Base-by-base conservation (phyloP, 2,329 filamentous ascomycete genomes). In the Phaeosphaeria sp. region DNA sequence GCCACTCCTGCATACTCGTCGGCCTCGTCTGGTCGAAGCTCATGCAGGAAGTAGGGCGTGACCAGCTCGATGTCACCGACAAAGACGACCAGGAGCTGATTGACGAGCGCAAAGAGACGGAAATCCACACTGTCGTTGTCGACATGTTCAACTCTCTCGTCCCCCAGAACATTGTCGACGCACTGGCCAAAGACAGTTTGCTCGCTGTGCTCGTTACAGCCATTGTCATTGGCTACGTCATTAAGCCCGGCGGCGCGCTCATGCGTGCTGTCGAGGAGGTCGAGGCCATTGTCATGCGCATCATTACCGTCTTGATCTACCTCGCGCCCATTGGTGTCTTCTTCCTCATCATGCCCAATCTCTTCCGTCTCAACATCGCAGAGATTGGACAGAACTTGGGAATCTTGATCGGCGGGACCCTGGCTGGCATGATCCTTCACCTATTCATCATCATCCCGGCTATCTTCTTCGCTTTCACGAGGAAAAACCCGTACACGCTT, bases 241-340 rank as follows among this genome's bases (percentile, higher is more conserved):
- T 85, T 51, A 77, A 80, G 45, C 73, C 75, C 1, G 67, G 69
- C 40, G 78, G 75, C 9, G 72, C 76, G 4, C 73, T 85, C 18
- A 65, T 84, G 33, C 74, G 76, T 21, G 79, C 79, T 0, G 71
- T 81, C 3, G 75, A 77, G 25, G 83, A 85, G 65, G 72, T 85
- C 36, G 82, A 85, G 59, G 69, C 69, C 17, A 79, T 85, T 53
- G 78, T 84, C 56, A 79, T 78, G 54, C 74, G 72, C 30, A 69
- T 83, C 61, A 83, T 84, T 59, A 80, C 75, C 1, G 80, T 79
- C 47, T 73, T 85, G 30, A 84, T 85, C 71, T 74, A 81, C 55
- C 57, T 80, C 6, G 82, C 83, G 0, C 83, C 83, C 1, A 74
- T 83, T 27, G 83, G 83, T 63, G 82, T 85, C 52, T 85, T 85